phyloP scores from a whole-genome alignment of 202 grass and related monocot genomes.

The Panicum virgatum region DNA sequence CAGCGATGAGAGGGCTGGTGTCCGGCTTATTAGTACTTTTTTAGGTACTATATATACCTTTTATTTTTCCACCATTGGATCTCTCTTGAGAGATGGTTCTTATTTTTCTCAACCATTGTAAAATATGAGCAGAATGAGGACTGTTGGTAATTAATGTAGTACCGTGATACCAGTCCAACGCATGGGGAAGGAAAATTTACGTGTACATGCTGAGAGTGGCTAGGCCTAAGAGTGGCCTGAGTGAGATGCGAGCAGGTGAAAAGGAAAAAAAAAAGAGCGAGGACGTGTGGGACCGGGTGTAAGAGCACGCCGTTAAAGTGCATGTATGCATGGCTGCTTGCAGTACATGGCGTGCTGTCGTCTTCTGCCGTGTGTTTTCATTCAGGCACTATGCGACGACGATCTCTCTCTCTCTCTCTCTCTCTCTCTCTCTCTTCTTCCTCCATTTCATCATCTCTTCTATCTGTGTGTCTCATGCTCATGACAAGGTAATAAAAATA shows the following conservation, averaged over 20 bases:
- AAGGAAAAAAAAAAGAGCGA: constrained; percentile 35
- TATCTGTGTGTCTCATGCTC: not conserved
- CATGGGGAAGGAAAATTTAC: not conserved
- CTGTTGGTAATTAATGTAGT: not conserved
- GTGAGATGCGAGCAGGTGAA: constrained; percentile 28
- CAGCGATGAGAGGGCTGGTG: too few species aligned
- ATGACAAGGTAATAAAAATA: too few species aligned
- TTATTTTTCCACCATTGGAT: too few species aligned
- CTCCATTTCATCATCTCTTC: not conserved
- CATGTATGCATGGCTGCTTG: constrained; percentile 3
- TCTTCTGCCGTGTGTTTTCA: constrained; percentile 34
- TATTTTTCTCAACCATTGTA: too few species aligned
- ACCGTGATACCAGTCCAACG: not conserved
- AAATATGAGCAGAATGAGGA: not conserved
- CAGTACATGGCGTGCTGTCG: constrained; percentile 22
- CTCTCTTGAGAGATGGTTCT: too few species aligned
- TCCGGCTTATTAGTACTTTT: too few species aligned
- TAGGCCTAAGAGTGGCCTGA: not conserved
- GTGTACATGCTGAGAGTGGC: not conserved
- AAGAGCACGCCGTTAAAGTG: constrained; percentile 84
- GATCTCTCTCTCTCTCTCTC: not conserved
- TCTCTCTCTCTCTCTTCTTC: not conserved
- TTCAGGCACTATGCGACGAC: constrained; percentile 20
- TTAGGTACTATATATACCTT: too few species aligned
- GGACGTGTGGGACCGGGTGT: constrained; percentile 34